These are phyloP conservation scores for Penicillium hordei DNA, from an alignment of 2,329 filamentous ascomycete species.

Conservation along the genomic window DNA sequence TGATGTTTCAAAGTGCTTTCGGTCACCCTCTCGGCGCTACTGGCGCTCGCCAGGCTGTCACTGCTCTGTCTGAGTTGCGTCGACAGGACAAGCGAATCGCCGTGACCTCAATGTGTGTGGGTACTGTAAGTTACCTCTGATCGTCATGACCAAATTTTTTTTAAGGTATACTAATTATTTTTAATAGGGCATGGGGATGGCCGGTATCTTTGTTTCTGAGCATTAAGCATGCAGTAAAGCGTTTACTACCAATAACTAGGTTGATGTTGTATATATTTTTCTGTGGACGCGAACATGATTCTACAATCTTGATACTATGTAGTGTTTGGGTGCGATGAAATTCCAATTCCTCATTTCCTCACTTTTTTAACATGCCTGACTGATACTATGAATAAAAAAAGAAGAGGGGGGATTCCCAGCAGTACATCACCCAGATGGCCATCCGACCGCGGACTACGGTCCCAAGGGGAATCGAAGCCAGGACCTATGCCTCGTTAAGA, in stretches of 20 bases:
- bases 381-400: too few relatives aligned
- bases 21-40: slow-evolving; percentile 89
- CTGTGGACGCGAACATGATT: neutral
- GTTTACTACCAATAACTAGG: neutral
- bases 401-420: too few relatives aligned
- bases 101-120: slow-evolving; percentile 90
- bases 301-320: neutral
- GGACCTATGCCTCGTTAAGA: too few relatives aligned
- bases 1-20: slow-evolving; percentile 59
- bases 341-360: too few relatives aligned
- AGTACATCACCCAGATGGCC: too few relatives aligned
- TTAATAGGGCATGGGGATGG: slow-evolving; percentile 67
- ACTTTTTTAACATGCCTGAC: too few relatives aligned
- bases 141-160: neutral
- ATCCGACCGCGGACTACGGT: too few relatives aligned
- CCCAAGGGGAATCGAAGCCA: too few relatives aligned
- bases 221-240: slow-evolving; percentile 46
- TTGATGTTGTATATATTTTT: slow-evolving; percentile 4
- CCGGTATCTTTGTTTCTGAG: slow-evolving; percentile 88
- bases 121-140: slow-evolving; percentile 63
- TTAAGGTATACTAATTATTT: slow-evolving; percentile 7
- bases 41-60: slow-evolving; percentile 85
- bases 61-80: slow-evolving; percentile 80
- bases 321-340: neutral
- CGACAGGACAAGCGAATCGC: slow-evolving; percentile 77